These are phyloP conservation scores for Penicillium janthinellum DNA, from an alignment of 2,329 filamentous ascomycete genomes.

Conservation along the genomic window DNA sequence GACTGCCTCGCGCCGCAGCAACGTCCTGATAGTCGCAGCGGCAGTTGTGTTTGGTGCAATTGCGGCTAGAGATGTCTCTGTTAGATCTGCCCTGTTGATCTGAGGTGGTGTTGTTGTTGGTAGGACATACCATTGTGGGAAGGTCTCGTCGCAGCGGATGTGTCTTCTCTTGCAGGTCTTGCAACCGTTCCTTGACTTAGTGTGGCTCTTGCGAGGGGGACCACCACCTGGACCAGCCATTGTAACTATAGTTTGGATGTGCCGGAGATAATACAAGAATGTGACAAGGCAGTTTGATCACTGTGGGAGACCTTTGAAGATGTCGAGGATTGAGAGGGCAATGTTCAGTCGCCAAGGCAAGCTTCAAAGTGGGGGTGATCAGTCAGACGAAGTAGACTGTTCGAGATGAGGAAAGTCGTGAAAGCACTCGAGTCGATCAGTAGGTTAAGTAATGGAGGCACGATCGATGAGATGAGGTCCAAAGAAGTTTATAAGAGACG, in stretches of 20 bases:
- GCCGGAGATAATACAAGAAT: neutral
- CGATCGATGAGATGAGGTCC: neutral
- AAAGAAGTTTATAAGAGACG: conserved; percentile 8
- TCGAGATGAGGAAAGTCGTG: neutral
- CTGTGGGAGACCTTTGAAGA: neutral
- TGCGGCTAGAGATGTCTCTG: conserved; percentile 63
- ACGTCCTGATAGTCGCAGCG: conserved; percentile 97
- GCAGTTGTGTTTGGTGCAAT: conserved; percentile 98
- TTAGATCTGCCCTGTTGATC: conserved; percentile 16
- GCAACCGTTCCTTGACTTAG: conserved; percentile 97
- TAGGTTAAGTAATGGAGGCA: neutral
- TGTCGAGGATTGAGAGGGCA: neutral
- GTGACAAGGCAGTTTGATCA: neutral
- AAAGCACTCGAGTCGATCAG: neutral
- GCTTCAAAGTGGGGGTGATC: conserved; percentile 5
- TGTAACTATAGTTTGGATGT: neutral
- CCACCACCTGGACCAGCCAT: conserved; percentile 96
- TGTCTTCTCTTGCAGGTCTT: conserved; percentile 97
- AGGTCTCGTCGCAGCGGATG: conserved; percentile 96
- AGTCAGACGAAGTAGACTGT: neutral
- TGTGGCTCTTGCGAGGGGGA: conserved; percentile 88
- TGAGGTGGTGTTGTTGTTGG: conserved; percentile 21
- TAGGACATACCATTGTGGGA: conserved; percentile 82
- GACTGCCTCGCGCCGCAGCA: conserved; percentile 61
- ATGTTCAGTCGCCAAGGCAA: neutral